phyloP scores from a whole-genome alignment of 2,329 filamentous ascomycete genomes.

The Cladosporium velox region DNA sequence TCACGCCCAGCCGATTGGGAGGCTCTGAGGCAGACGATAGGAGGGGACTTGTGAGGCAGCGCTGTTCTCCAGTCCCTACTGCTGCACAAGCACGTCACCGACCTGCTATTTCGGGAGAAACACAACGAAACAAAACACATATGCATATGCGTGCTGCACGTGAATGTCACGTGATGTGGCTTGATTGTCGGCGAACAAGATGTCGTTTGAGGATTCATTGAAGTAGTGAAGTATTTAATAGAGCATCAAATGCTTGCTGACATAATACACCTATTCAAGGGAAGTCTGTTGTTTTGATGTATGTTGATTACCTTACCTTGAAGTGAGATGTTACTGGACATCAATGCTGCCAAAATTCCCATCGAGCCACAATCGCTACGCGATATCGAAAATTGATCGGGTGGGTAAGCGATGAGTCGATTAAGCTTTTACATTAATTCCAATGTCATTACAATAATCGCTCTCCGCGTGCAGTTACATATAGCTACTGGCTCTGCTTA shows the following conservation, averaged over 20 bases:
- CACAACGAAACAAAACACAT: slow-evolving; percentile 1
- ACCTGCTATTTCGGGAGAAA: slow-evolving; percentile 4
- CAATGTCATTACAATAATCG: not conserved
- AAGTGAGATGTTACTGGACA: not conserved
- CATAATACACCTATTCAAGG: not conserved
- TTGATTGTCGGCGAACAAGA: not conserved
- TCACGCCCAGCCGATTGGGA: not conserved
- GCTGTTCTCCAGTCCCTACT: not conserved
- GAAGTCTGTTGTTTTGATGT: too few relatives aligned
- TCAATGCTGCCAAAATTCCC: not conserved
- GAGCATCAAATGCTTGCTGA: not conserved
- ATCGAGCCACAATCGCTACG: not conserved
- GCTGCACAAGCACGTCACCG: slow-evolving; percentile 10
- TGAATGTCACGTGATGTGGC: not conserved
- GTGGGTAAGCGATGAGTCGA: not conserved
- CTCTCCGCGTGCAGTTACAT: not conserved
- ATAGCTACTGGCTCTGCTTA: not conserved
- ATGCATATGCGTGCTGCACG: not conserved
- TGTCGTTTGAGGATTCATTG: too few relatives aligned
- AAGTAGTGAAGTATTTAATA: too few relatives aligned
- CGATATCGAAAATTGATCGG: not conserved
- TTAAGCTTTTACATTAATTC: not conserved
- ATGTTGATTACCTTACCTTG: not conserved
- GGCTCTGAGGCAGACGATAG: not conserved
- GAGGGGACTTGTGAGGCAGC: not conserved